Evolutionary conservation across 176 grass and related monocot genomes (phyloP).

Genomic region (Chloris gayana): DNA sequence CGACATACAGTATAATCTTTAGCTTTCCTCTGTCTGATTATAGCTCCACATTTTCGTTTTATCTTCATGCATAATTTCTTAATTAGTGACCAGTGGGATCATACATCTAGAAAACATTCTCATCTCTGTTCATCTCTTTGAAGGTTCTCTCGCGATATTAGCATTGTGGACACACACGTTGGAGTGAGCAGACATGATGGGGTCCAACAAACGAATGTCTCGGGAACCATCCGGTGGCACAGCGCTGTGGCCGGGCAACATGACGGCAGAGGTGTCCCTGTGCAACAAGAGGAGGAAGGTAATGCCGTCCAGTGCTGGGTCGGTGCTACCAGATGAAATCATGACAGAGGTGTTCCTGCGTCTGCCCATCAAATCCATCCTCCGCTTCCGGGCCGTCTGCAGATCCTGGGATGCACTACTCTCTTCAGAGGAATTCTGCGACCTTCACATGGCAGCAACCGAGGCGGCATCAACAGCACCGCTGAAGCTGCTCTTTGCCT

Average conservation of each 20-base stretch:
- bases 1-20: no score
- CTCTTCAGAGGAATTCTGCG: constrained; percentile 19
- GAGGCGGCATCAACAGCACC: not conserved
- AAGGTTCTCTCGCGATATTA: no score
- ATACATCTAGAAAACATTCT: no score
- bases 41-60: no score
- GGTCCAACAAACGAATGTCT: no score
- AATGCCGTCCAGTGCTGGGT: not conserved
- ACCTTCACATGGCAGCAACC: not conserved
- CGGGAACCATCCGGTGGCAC: no score
- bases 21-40: no score
- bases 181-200: no score
- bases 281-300: constrained; percentile 18
- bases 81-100: no score
- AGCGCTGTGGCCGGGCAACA: not conserved
- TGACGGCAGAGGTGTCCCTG: not conserved
- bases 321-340: not conserved
- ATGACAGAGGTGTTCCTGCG: constrained; percentile 27
- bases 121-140: no score
- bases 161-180: no score
- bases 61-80: no score
- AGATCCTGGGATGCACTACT: constrained; percentile 23
- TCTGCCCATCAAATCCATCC: constrained; percentile 25
- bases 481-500: constrained; percentile 1
- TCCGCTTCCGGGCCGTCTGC: constrained; percentile 9